These are phyloP conservation scores for Nigrospora osmanthi DNA, from an alignment of 2,329 filamentous ascomycete genomes.

Conservation along the genomic window DNA sequence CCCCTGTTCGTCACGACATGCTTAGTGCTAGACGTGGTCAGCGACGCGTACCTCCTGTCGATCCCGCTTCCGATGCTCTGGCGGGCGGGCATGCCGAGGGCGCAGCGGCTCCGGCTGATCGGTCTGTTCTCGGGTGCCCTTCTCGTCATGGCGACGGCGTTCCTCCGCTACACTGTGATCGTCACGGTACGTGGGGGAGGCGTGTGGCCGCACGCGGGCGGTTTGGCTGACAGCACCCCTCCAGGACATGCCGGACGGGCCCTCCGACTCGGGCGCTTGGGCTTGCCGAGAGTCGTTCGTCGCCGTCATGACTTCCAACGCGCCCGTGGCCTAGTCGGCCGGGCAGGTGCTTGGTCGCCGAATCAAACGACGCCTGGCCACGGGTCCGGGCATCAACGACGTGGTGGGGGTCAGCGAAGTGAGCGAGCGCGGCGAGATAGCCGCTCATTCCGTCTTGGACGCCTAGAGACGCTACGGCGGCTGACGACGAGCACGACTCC, in stretches of 20 bases:
- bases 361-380: too few species aligned
- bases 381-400: too few species aligned
- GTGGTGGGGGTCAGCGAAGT: too few species aligned
- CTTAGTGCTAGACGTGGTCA: conserved; percentile 5
- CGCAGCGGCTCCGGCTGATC: conserved; percentile 1
- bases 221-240: too few species aligned
- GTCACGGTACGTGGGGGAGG: conserved; percentile 1
- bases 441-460: too few species aligned
- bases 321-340: conserved; percentile 2
- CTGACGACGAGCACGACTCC: too few species aligned
- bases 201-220: too few species aligned
- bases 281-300: conserved; percentile 5
- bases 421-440: too few species aligned
- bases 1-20: conserved; percentile 3
- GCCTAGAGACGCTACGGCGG: too few species aligned
- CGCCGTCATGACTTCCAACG: conserved; percentile 4
- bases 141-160: conserved; percentile 4
- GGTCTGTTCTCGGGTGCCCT: conserved; percentile 4
- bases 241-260: conserved; percentile 2
- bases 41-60: conserved; percentile 5
- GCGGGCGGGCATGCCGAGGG: background rate
- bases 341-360: too few species aligned
- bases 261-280: conserved; percentile 3
- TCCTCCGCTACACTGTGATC: conserved; percentile 4
- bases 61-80: conserved; percentile 8